Percentiles rank a stretch among this genome's conserved stretches.
Evolutionary conservation across 73 alveolate genomes (phyloP).

Genomic region (Paramecium biaurelia): DNA sequence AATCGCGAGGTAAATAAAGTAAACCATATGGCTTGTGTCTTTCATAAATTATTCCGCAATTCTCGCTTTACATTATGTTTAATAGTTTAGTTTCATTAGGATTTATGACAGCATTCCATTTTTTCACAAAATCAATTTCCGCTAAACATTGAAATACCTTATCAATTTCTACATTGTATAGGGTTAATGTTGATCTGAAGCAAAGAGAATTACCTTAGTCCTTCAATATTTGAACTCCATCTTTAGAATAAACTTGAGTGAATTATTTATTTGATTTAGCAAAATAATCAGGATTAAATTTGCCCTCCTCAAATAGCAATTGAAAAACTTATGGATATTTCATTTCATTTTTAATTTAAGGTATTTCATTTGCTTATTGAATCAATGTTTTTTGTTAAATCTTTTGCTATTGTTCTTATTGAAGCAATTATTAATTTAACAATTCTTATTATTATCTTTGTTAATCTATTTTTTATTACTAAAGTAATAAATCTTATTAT

Average conservation of each 20-base stretch:
- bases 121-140: conserved; percentile 24
- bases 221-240: conserved; percentile 16
- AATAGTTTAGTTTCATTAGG: conserved; percentile 37
- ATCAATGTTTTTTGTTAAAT: neutral
- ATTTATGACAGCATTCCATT: conserved; percentile 39
- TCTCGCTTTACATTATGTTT: conserved; percentile 30
- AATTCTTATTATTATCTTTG: neutral
- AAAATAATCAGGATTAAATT: neutral
- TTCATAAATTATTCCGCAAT: conserved; percentile 48
- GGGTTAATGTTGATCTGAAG: neutral
- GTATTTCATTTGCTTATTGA: neutral
- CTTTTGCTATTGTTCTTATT: neutral
- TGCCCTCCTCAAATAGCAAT: neutral
- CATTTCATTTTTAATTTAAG: neutral
- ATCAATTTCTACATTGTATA: neutral
- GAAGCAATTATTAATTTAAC: neutral
- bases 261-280: neutral
- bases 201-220: neutral
- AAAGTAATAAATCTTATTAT: neutral
- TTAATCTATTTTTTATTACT: neutral
- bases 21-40: conserved; percentile 59
- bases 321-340: neutral
- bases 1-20: conserved; percentile 57
- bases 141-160: conserved; percentile 21
- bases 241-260: neutral